phyloP scores from a whole-genome alignment of 2,329 filamentous ascomycete genomes.

The Verticillium albo-atrum region DNA sequence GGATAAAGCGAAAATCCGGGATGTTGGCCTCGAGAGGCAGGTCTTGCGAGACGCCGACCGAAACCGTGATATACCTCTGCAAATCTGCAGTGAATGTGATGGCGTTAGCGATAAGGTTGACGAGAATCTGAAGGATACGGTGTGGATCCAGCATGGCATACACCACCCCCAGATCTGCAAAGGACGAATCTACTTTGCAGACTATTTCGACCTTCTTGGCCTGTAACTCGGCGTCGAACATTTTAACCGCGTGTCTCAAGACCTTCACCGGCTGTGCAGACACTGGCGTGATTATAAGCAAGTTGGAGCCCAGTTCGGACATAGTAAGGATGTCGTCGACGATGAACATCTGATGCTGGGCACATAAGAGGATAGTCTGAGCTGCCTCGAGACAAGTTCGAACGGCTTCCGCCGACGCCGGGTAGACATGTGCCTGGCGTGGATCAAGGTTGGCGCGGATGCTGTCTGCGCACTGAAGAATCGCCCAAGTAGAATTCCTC shows the following conservation, averaged over 20 bases:
- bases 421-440: conserved; percentile 16
- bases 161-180: conserved; percentile 42
- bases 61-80: conserved; percentile 40
- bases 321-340: conserved; percentile 44
- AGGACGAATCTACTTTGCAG: conserved; percentile 42
- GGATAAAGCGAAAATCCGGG: conserved; percentile 24
- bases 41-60: conserved; percentile 40
- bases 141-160: conserved; percentile 55
- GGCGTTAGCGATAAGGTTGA: conserved; percentile 57
- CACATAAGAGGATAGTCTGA: conserved; percentile 51
- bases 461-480: conserved; percentile 53
- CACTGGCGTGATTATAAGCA: conserved; percentile 51
- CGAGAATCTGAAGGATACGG: conserved; percentile 53
- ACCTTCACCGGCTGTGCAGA: conserved; percentile 47
- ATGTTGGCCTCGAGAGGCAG: conserved; percentile 22
- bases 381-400: conserved; percentile 48
- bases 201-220: conserved; percentile 50
- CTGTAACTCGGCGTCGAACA: conserved; percentile 54
- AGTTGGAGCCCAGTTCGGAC: conserved; percentile 49
- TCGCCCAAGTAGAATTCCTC: conserved; percentile 50
- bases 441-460: conserved; percentile 26
- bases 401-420: conserved; percentile 26
- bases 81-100: conserved; percentile 50
- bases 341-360: conserved; percentile 52
- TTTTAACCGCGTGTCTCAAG: conserved; percentile 48